These are phyloP conservation scores for Sugiyamaella pinicola DNA, from an alignment of 1,139 yeast species.

Conservation along the genomic window DNA sequence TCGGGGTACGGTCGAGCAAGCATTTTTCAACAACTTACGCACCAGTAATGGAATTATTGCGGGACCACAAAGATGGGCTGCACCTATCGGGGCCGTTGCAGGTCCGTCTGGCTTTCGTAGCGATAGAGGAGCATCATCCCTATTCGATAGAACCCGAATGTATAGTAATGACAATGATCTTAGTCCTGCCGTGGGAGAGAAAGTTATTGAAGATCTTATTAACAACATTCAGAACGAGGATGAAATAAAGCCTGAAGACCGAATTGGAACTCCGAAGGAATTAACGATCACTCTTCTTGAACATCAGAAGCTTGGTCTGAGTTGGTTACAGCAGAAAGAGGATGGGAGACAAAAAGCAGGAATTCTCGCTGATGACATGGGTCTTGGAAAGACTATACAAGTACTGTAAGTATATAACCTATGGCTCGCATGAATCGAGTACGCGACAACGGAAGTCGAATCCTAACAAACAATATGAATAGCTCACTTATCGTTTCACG, in stretches of 20 bases:
- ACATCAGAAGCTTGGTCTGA: conserved; percentile 84
- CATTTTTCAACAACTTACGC: conserved; percentile 1
- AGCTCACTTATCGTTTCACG: conserved; percentile 62
- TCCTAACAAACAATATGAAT: conserved; percentile 42
- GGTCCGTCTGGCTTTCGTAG: conserved; percentile 1
- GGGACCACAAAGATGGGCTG: neutral
- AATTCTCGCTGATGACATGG: conserved; percentile 58
- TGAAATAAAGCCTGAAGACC: conserved; percentile 47
- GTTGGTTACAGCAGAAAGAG: conserved; percentile 79
- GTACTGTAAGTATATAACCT: conserved; percentile 41
- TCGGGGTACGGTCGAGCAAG: conserved; percentile 6
- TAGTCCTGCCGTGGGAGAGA: conserved; percentile 26
- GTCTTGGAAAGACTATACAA: conserved; percentile 57
- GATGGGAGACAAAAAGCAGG: conserved; percentile 52
- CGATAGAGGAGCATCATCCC: neutral
- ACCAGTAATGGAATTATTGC: neutral
- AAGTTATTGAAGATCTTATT: conserved; percentile 56
- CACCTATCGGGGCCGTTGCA: neutral
- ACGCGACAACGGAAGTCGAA: no score
- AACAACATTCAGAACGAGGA: conserved; percentile 70
- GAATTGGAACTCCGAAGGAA: conserved; percentile 70
- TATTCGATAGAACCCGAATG: neutral
- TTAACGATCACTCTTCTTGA: conserved; percentile 66
- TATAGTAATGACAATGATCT: neutral
- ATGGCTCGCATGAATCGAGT: no score